These are phyloP conservation scores for Naumovozyma dairenensis DNA, from an alignment of 805 yeast genomes.

Conservation along the genomic window DNA sequence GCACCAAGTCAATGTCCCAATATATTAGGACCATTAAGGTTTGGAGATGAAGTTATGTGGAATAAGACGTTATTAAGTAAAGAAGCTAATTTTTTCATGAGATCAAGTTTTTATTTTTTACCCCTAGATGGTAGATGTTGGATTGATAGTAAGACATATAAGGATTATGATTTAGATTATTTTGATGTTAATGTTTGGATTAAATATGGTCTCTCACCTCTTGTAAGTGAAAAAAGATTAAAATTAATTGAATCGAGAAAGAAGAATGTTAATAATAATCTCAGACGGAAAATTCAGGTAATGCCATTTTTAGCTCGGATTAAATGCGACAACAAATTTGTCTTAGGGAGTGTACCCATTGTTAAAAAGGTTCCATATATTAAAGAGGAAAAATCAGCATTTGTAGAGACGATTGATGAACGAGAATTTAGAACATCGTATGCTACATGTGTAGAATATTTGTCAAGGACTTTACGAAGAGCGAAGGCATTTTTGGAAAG, in stretches of 20 bases:
- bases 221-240: conserved; percentile 38
- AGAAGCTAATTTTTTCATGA: conserved; percentile 80
- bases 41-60: conserved; percentile 70
- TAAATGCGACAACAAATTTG: conserved; percentile 6
- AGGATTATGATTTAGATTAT: conserved; percentile 57
- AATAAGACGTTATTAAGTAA: conserved; percentile 67
- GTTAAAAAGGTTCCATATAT: conserved; percentile 4
- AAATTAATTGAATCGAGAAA: conserved; percentile 5
- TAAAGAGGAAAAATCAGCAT: conserved; percentile 2
- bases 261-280: conserved; percentile 3
- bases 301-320: conserved; percentile 1
- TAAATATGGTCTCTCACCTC: conserved; percentile 62
- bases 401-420: conserved; percentile 7
- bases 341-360: conserved; percentile 7
- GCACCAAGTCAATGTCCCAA: conserved; percentile 77
- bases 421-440: conserved; percentile 24
- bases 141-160: conserved; percentile 48
- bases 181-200: conserved; percentile 78
- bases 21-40: conserved; percentile 75
- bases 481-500: conserved; percentile 50
- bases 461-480: conserved; percentile 47
- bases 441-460: conserved; percentile 55
- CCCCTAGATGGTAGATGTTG: conserved; percentile 72
- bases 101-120: conserved; percentile 69
- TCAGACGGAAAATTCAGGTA: not conserved